A percentile compares a stretch with the other conserved stretches of the same genome.
Conservation (phyloP, 2,329 filamentous ascomycete species). For the Neocucurbitaria cava region DNA sequence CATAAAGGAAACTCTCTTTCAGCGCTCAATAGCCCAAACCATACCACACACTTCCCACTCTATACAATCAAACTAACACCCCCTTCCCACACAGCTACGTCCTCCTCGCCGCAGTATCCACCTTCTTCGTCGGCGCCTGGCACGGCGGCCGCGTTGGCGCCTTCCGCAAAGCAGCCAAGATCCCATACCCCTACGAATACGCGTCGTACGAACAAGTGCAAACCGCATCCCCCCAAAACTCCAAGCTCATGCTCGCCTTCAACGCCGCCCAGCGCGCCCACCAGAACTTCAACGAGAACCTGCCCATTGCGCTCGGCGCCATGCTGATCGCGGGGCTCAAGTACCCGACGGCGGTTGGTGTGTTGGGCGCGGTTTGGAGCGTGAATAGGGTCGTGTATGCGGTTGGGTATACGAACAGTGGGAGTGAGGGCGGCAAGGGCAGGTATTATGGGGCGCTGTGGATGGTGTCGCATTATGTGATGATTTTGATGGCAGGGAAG, state of each 20-base stretch:
- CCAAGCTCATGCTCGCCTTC: constrained; percentile 55
- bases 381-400: constrained; percentile 59
- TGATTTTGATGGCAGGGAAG: constrained; percentile 37
- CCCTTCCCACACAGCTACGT: constrained; percentile 56
- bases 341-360: constrained; percentile 58
- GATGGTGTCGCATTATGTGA: constrained; percentile 40
- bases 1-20: too few species aligned
- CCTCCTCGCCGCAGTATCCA: constrained; percentile 61
- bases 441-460: constrained; percentile 49
- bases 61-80: constrained; percentile 17
- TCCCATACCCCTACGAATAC: constrained; percentile 66
- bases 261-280: constrained; percentile 55
- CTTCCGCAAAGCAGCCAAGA: constrained; percentile 60
- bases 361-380: constrained; percentile 59
- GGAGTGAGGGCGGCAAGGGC: constrained; percentile 52
- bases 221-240: constrained; percentile 45
- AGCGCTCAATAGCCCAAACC: background rate
- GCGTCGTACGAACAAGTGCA: constrained; percentile 62
- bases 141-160: constrained; percentile 57
- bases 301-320: constrained; percentile 57
- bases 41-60: too few species aligned
- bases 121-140: constrained; percentile 61
- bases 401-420: constrained; percentile 53
- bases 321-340: constrained; percentile 62
- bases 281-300: constrained; percentile 67